Percentiles rank a stretch among this genome's conserved stretches.
Evolutionary conservation across 2,329 filamentous ascomycete species (phyloP).

Genomic region (Zymoseptoria tritici): DNA sequence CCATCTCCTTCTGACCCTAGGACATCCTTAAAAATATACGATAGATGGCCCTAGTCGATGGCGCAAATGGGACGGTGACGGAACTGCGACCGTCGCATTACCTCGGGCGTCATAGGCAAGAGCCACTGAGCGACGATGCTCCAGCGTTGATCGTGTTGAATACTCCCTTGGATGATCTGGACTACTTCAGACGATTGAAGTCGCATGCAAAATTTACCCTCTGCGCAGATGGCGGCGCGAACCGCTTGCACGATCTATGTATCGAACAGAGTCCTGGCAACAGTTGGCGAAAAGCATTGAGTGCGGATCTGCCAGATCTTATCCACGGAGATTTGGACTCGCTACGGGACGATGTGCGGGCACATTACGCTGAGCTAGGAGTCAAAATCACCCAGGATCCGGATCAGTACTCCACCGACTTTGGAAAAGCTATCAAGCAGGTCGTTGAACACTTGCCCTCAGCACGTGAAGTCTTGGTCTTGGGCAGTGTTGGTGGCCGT

Average conservation of each 20-base stretch:
- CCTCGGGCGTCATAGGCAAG: slow-evolving; percentile 7
- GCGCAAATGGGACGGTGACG: not conserved
- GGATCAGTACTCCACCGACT: slow-evolving; percentile 89
- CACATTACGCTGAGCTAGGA: slow-evolving; percentile 57
- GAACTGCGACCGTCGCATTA: slow-evolving; percentile 19
- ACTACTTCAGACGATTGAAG: slow-evolving; percentile 43
- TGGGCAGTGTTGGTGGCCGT: slow-evolving; percentile 80
- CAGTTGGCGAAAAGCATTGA: slow-evolving; percentile 14
- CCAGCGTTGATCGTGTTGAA: slow-evolving; percentile 52
- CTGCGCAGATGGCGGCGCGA: slow-evolving; percentile 88
- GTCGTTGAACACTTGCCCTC: slow-evolving; percentile 39
- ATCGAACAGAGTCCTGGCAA: slow-evolving; percentile 14
- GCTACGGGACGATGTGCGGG: slow-evolving; percentile 52
- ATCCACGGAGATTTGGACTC: slow-evolving; percentile 94
- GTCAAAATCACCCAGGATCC: slow-evolving; percentile 60
- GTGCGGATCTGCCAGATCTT: slow-evolving; percentile 39
- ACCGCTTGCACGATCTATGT: slow-evolving; percentile 56
- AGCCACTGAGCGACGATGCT: not conserved
- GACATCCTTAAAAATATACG: not conserved
- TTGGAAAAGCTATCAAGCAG: slow-evolving; percentile 67
- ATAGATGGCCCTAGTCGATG: not conserved
- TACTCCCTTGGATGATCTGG: slow-evolving; percentile 50
- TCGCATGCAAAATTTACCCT: slow-evolving; percentile 55
- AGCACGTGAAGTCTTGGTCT: slow-evolving; percentile 53
- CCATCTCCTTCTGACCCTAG: not conserved